phyloP scores from a whole-genome alignment of 2,329 filamentous ascomycete species.

The Myriosclerotinia duriaeana region DNA sequence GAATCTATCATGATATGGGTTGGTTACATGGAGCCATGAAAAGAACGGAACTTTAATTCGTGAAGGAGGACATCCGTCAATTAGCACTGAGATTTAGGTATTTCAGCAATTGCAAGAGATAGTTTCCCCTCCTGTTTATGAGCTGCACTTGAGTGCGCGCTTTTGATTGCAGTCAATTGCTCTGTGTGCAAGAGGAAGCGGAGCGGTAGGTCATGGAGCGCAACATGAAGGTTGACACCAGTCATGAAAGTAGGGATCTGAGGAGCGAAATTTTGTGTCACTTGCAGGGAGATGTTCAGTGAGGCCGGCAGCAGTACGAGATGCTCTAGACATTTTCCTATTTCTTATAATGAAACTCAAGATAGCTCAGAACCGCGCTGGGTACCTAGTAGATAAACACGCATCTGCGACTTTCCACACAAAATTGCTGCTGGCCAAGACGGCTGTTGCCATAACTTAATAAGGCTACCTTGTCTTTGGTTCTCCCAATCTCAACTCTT shows the following conservation, averaged over 20 bases:
- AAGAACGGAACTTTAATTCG: neutral
- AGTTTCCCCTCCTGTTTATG: neutral
- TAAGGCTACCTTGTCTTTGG: neutral
- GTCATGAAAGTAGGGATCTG: neutral
- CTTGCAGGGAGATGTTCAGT: neutral
- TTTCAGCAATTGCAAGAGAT: slow-evolving; percentile 14
- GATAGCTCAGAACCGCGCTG: neutral
- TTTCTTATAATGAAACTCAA: neutral
- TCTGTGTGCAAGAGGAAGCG: neutral
- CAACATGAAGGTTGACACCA: neutral
- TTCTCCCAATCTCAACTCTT: neutral
- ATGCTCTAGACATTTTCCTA: neutral
- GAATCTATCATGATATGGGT: slow-evolving; percentile 11
- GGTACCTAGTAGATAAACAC: neutral
- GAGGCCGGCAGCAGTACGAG: neutral
- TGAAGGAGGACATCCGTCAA: neutral
- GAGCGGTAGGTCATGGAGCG: neutral
- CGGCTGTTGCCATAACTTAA: neutral
- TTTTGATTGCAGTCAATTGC: neutral
- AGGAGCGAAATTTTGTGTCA: neutral
- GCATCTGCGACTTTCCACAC: neutral
- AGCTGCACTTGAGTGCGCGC: neutral
- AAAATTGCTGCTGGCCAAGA: neutral
- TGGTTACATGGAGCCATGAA: neutral
- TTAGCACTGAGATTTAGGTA: slow-evolving; percentile 2